Base-by-base conservation (phyloP, 1,284 basidiomycete species). In the Cryptococcus floricola region DNA sequence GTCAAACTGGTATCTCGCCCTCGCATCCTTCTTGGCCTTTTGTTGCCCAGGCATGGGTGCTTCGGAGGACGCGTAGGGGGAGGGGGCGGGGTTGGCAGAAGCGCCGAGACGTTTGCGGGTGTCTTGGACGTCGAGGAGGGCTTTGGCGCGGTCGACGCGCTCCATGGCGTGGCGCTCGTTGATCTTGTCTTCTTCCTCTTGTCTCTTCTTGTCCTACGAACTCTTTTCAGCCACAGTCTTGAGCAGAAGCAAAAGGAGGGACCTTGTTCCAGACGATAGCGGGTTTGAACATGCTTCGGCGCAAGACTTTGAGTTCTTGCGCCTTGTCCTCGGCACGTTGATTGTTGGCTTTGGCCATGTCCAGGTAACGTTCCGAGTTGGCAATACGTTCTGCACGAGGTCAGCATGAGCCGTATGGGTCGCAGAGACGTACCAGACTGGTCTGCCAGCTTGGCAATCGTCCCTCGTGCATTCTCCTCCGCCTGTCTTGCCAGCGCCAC, bases 361-460 rank as follows among this genome's bases (percentile, higher is more conserved):
- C 96, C 56, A 98, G 83, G 77, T 98, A 89, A 59, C 92, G 88
- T 76, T 98, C 95, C 16, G 95, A 96, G 75, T 94, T 92, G 50
- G 91, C 95, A 60, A 99, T 83, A 72, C 77, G 73, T 61, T 81
- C 79, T 79, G 57, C n/a, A 4, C 34, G 12, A 41, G 25, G 48
- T 60, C 43, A 48, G 48, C 42, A 14, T 18, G 34, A 31, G 41
- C n/a, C 37, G 42, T 18, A 5, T 7, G 25, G 41, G 10, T 34
- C 6, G 10, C 23, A 31, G 19, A 13, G 0, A 77, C 84, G 54
- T 62, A 94, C 94, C 94, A 45, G 93, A 97, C 79, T 98, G 96
- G 65, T 91, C 88, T n/a, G 89, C 94, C 16, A 99, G 83, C 70
- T 85, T 89, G 62, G 79, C 80, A 45, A 98, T 78, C 13, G 95